Evolutionary conservation across 2,329 filamentous ascomycete genomes (phyloP).

Genomic region (Cordyceps pruinosa): DNA sequence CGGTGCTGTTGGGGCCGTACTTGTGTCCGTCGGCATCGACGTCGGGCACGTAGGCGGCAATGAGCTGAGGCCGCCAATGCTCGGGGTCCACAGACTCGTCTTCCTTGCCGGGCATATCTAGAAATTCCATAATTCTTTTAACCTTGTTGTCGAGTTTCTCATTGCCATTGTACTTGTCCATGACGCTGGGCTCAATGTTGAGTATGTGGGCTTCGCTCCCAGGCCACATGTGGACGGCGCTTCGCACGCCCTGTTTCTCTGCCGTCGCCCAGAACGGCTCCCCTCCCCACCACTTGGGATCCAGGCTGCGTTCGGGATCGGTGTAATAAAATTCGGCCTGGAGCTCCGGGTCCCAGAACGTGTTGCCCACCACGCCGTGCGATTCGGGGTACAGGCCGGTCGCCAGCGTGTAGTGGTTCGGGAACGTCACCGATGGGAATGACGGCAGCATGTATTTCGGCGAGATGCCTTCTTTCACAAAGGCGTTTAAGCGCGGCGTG

Average conservation of each 20-base stretch:
- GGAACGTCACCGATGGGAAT: constrained; percentile 94
- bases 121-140: constrained; percentile 67
- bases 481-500: constrained; percentile 72
- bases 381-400: constrained; percentile 89
- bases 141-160: constrained; percentile 73
- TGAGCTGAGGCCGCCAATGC: constrained; percentile 72
- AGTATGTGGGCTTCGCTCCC: constrained; percentile 84
- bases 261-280: constrained; percentile 93
- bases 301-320: constrained; percentile 64
- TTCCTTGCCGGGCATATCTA: constrained; percentile 74
- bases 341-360: constrained; percentile 80
- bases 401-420: constrained; percentile 89
- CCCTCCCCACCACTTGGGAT: constrained; percentile 89
- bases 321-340: constrained; percentile 84
- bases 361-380: constrained; percentile 89
- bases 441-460: constrained; percentile 89
- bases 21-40: constrained; percentile 82
- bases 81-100: constrained; percentile 41
- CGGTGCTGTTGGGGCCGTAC: constrained; percentile 90
- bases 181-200: constrained; percentile 64
- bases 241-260: constrained; percentile 69
- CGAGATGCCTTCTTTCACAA: constrained; percentile 78
- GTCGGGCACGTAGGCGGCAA: constrained; percentile 90
- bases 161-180: constrained; percentile 78
- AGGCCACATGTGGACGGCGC: constrained; percentile 97